These are phyloP conservation scores for Boeremia exigua DNA, from an alignment of 2,329 filamentous ascomycete genomes.

Conservation along the genomic window DNA sequence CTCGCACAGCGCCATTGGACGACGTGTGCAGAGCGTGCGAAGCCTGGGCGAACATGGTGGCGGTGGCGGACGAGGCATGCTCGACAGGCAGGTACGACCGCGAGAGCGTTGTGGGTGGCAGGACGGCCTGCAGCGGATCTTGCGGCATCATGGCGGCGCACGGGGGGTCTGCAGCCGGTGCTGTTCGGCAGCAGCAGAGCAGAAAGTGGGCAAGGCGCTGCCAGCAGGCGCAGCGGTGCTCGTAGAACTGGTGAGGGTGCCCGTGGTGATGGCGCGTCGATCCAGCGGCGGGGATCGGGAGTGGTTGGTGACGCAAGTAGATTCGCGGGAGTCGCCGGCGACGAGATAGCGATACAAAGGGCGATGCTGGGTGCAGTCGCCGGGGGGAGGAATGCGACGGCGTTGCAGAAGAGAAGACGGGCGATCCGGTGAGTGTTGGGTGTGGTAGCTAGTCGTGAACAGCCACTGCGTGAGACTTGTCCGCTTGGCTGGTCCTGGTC, in stretches of 20 bases:
- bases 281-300: constrained; percentile 25
- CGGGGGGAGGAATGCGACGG: constrained; percentile 15
- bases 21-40: constrained; percentile 19
- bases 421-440: constrained; percentile 16
- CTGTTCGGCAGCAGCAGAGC: constrained; percentile 3
- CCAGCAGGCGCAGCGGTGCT: constrained; percentile 32
- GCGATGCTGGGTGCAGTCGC: background rate
- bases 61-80: constrained; percentile 34
- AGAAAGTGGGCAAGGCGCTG: constrained; percentile 13
- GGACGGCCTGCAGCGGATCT: constrained; percentile 31
- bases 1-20: constrained; percentile 34
- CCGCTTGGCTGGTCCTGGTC: constrained; percentile 26
- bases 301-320: constrained; percentile 28
- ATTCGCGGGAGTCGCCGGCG: constrained; percentile 20
- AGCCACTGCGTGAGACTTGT: constrained; percentile 24
- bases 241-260: constrained; percentile 20
- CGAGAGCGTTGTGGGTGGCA: constrained; percentile 44
- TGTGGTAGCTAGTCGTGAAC: constrained; percentile 14
- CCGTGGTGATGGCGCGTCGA: constrained; percentile 11
- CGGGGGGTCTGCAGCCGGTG: constrained; percentile 3
- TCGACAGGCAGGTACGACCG: constrained; percentile 32
- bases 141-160: constrained; percentile 41
- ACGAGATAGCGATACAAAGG: constrained; percentile 18
- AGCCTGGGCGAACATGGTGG: constrained; percentile 28
- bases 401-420: constrained; percentile 15